A percentile compares a stretch with the other conserved stretches of the same genome.
These are phyloP conservation scores for Sarcodon aspratus DNA, from an alignment of 768 basidiomycete species.

Conservation along the genomic window DNA sequence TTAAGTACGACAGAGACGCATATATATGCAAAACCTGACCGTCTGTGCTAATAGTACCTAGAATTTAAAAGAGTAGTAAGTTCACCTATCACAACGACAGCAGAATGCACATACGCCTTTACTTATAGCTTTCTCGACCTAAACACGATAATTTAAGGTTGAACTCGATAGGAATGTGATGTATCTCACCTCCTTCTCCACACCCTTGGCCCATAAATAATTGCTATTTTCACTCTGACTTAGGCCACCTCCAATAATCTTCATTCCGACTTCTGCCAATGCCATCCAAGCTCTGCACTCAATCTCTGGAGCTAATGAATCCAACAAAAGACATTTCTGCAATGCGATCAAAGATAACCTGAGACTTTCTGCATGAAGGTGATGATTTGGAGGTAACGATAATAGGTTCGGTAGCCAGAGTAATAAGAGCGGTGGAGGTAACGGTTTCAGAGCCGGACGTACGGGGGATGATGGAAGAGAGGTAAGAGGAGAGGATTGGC, in stretches of 20 bases:
- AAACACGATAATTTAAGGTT: neutral
- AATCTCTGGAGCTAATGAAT: conserved; percentile 39
- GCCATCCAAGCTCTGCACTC: conserved; percentile 67
- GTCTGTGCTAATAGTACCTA: conserved; percentile 39
- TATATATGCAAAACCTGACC: conserved; percentile 23
- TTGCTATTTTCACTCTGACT: conserved; percentile 16
- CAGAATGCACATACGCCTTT: conserved; percentile 43
- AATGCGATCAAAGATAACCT: conserved; percentile 45
- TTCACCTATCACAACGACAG: neutral
- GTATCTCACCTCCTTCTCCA: conserved; percentile 42
- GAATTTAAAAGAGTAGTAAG: neutral
- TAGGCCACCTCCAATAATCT: conserved; percentile 36
- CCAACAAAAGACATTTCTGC: conserved; percentile 38
- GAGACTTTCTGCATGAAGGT: conserved; percentile 40
- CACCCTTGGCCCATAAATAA: conserved; percentile 33
- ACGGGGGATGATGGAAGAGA: neutral
- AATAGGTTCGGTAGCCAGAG: conserved; percentile 51
- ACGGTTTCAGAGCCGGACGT: conserved; percentile 13
- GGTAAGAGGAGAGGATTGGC: neutral
- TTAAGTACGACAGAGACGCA: neutral
- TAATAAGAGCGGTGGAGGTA: conserved; percentile 38
- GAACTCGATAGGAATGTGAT: neutral
- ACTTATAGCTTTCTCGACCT: conserved; percentile 54
- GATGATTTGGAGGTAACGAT: conserved; percentile 54
- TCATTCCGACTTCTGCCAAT: conserved; percentile 58